Evolutionary conservation across 306 rosid genomes (phyloP), one percentile per base, ranked within the genome.

Genomic region (Ziziphus jujuba): DNA sequence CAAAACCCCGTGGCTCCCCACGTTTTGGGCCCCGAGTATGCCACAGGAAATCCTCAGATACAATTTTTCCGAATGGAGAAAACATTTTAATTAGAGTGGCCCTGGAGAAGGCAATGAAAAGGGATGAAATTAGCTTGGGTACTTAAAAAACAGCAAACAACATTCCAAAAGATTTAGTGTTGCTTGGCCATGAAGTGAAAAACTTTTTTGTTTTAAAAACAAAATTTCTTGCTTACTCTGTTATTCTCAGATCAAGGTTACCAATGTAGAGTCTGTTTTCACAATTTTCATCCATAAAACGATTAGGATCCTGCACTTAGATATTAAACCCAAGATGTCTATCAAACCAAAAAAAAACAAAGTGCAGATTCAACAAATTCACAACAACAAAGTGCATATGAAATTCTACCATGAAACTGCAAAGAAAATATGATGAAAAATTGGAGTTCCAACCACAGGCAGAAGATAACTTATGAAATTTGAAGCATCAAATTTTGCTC

Each of bases 21-120:
- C 92, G 92, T 77, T 88, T 93, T 0, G 87, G 95, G 62, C 99
- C 99, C 9, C 84, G 90, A 20, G 96, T 90, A 71, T 90, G 99
- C 95, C 90, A 87, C 66, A 88, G 54, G 81, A 88, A 93, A 70
- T 93, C 89, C 71, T 93, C 99, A 0, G 96, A 84, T 69, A 88
- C 72, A 2, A 90, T 90, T 76, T 83, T 93, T 67, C 99, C 99
- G 40, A 66, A 93, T 1, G 97, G 99, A 36, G 95, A 86, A 63
- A 93, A 93, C 90, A 93, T 83, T 84, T 86, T 88, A 23, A 93
- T 83, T 49, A 93, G 84, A 72, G 95, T 22, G 48, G 97, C 96
- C 87, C 99, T 93, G 85, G 50, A 59, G 63, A 56, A 65, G 33
- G 48, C 73, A 69, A 51, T 36, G 21, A 49, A 66, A 38, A 13